Evolutionary conservation across 345 rosid species (phyloP).

Genomic region (Rubroshorea leprosula): DNA sequence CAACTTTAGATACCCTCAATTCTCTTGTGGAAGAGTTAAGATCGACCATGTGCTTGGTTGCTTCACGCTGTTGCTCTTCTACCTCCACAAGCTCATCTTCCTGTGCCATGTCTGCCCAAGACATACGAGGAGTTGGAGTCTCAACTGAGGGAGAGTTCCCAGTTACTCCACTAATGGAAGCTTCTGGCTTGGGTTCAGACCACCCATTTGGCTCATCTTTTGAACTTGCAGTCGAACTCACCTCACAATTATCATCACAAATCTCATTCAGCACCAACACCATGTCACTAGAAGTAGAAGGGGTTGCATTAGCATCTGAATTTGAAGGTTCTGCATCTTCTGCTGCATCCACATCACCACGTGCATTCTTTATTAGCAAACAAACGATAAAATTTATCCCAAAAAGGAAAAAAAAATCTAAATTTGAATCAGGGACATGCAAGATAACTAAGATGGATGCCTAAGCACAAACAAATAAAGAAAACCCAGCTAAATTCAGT

Average conservation of each 20-base stretch:
- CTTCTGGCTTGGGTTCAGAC: constrained; percentile 34
- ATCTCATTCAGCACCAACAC: constrained; percentile 15
- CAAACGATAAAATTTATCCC: background rate
- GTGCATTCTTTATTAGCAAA: too few relatives aligned
- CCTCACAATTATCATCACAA: constrained; percentile 23
- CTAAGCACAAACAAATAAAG: too few relatives aligned
- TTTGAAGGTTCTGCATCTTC: too few relatives aligned
- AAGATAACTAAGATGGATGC: too few relatives aligned
- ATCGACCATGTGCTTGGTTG: constrained; percentile 26
- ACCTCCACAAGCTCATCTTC: constrained; percentile 79
- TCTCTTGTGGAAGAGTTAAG: constrained; percentile 19
- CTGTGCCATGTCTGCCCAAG: constrained; percentile 97
- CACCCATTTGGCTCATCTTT: constrained; percentile 35
- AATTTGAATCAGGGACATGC: too few relatives aligned
- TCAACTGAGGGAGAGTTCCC: too few relatives aligned
- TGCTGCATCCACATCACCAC: too few relatives aligned
- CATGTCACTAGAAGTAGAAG: constrained; percentile 6
- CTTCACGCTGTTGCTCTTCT: constrained; percentile 34
- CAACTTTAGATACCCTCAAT: constrained; percentile 30
- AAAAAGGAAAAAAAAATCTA: too few relatives aligned
- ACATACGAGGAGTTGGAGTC: constrained; percentile 39
- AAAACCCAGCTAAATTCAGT: too few relatives aligned
- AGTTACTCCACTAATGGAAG: too few relatives aligned
- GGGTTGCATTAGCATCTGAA: constrained; percentile 12
- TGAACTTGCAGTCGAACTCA: constrained; percentile 27